Percentiles rank a stretch among this genome's conserved stretches.
These are phyloP conservation scores for Solanum arcanum DNA, from an alignment of 257 asterid genomes.

Conservation along the genomic window DNA sequence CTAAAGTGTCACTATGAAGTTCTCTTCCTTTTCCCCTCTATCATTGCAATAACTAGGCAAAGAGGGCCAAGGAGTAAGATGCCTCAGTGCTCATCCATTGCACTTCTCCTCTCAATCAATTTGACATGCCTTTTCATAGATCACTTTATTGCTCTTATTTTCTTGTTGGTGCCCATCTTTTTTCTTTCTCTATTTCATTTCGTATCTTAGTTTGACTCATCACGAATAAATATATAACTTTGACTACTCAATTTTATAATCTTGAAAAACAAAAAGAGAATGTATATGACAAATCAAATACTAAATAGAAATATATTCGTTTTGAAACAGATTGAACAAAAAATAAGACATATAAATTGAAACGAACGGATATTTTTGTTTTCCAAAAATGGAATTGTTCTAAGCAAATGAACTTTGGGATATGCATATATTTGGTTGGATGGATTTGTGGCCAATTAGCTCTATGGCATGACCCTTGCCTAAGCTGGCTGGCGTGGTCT, in stretches of 20 bases:
- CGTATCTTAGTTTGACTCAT: background rate
- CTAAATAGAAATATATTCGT: background rate
- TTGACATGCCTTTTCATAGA: slow-evolving; percentile 21
- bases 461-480: slow-evolving; percentile 9
- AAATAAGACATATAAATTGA: background rate
- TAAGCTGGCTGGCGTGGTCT: slow-evolving; percentile 41
- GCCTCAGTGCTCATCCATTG: slow-evolving; percentile 15
- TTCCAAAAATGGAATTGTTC: background rate
- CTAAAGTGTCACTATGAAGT: background rate
- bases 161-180: background rate
- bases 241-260: background rate
- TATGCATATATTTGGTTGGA: slow-evolving; percentile 11
- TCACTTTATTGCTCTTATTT: background rate
- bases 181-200: background rate
- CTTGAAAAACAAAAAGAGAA: background rate
- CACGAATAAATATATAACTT: background rate
- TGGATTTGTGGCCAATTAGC: slow-evolving; percentile 10
- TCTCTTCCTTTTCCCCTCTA: too few species aligned
- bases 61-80: background rate
- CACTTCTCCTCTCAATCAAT: slow-evolving; percentile 22
- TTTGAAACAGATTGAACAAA: background rate
- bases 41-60: background rate
- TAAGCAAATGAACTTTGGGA: background rate
- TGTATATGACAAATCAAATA: background rate
- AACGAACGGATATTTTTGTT: background rate